These are phyloP conservation scores for Pleurotus tuber-regium DNA, from an alignment of 768 basidiomycete species.

Conservation along the genomic window DNA sequence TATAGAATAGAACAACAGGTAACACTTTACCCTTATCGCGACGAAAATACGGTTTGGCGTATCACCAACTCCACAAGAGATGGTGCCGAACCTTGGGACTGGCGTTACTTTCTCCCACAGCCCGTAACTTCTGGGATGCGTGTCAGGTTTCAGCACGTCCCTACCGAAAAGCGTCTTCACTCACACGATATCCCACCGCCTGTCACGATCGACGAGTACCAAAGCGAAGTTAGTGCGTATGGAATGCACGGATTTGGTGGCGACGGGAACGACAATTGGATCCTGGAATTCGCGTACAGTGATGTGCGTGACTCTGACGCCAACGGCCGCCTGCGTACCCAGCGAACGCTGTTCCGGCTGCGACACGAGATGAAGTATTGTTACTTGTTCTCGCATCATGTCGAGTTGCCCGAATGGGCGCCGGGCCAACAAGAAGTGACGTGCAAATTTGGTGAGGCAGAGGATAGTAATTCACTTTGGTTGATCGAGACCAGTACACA, in stretches of 20 bases:
- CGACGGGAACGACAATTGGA: constrained; percentile 92
- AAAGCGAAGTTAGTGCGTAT: constrained; percentile 96
- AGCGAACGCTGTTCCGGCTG: constrained; percentile 80
- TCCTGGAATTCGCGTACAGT: constrained; percentile 78
- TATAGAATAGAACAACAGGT: constrained; percentile 91
- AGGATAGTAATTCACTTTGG: neutral
- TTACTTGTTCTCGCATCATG: constrained; percentile 96
- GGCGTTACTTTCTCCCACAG: constrained; percentile 50
- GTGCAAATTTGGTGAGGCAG: constrained; percentile 92
- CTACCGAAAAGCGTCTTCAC: constrained; percentile 85
- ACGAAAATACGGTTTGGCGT: constrained; percentile 90
- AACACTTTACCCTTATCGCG: constrained; percentile 98
- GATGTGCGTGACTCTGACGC: constrained; percentile 65
- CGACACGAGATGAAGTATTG: constrained; percentile 89
- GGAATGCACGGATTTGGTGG: constrained; percentile 83
- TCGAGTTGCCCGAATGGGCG: constrained; percentile 96
- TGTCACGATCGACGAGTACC: constrained; percentile 96
- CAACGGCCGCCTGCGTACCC: constrained; percentile 66
- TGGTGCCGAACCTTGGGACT: constrained; percentile 38
- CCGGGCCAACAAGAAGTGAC: constrained; percentile 99
- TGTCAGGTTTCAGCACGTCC: constrained; percentile 78
- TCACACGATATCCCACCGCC: constrained; percentile 94
- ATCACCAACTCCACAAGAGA: constrained; percentile 71
- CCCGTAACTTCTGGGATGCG: constrained; percentile 62
- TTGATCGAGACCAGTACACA: neutral